A percentile compares a stretch with the other conserved stretches of the same genome.
phyloP scores from a whole-genome alignment of 108 stramenopile genomes.

The Skeletonema tropicum region DNA sequence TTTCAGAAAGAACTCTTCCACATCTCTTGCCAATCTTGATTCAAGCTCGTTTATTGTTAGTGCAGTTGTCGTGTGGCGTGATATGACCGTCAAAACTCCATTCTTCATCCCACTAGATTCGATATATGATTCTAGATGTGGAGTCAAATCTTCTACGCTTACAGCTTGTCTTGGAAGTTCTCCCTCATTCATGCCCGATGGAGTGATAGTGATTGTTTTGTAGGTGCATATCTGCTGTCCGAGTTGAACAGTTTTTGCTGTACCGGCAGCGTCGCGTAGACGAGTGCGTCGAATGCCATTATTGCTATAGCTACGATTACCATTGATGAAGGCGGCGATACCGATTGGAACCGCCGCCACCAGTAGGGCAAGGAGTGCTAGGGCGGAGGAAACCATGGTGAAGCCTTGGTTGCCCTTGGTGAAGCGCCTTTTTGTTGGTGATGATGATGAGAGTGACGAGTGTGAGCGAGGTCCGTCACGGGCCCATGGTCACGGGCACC shows the following conservation, averaged over 20 bases:
- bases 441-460: no score
- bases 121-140: conserved; percentile 53
- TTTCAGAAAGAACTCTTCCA: conserved; percentile 57
- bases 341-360: not conserved
- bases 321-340: not conserved
- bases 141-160: conserved; percentile 85
- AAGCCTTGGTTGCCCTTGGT: no score
- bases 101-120: conserved; percentile 62
- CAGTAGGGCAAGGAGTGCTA: not conserved
- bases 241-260: not conserved
- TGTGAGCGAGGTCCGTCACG: no score
- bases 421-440: no score
- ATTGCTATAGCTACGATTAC: not conserved
- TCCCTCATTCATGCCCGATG: conserved; percentile 27
- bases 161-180: conserved; percentile 75
- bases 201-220: conserved; percentile 33
- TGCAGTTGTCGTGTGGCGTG: conserved; percentile 86
- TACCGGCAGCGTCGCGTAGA: not conserved
- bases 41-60: conserved; percentile 89
- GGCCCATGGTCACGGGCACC: no score
- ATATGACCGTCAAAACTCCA: conserved; percentile 73
- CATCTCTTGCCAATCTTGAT: conserved; percentile 72
- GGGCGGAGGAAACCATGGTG: not conserved
- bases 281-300: not conserved
- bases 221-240: conserved; percentile 47